phyloP scores from a whole-genome alignment of 768 basidiomycete genomes.

The Rhodotorula graminis region DNA sequence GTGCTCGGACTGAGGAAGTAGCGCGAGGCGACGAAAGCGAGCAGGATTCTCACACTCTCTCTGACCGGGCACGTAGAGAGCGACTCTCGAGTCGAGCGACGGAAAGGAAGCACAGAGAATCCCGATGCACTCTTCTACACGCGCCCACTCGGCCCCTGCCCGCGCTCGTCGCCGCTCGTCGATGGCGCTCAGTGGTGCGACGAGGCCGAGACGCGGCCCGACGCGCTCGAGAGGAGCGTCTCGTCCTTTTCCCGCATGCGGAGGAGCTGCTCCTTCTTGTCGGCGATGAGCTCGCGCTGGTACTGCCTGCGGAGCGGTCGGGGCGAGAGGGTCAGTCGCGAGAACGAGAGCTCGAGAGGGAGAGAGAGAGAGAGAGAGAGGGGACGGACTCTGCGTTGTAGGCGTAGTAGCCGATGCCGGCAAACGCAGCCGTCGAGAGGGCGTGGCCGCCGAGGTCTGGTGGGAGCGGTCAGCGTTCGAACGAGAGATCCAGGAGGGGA shows the following conservation, averaged over 20 bases:
- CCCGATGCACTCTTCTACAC: not conserved
- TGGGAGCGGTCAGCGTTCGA: no score
- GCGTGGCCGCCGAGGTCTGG: constrained; percentile 69
- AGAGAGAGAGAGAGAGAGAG: not conserved
- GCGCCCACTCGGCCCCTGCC: no score
- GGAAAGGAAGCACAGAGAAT: not conserved
- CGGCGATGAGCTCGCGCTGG: constrained; percentile 21
- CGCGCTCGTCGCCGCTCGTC: no score
- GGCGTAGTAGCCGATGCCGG: constrained; percentile 69
- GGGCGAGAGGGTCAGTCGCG: not conserved
- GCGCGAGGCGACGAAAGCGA: not conserved
- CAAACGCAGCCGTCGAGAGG: constrained; percentile 65
- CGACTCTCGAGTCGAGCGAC: no score
- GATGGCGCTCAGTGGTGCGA: not conserved
- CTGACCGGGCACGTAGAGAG: no score
- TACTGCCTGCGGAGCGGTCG: not conserved
- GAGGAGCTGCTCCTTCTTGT: constrained; percentile 40
- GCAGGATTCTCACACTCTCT: no score
- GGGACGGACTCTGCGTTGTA: constrained; percentile 47
- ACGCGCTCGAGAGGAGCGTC: not conserved
- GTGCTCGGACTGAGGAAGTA: not conserved
- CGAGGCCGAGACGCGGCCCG: not conserved
- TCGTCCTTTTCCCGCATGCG: constrained; percentile 38
- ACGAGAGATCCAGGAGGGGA: no score
- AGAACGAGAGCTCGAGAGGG: not conserved